Evolutionary conservation across 306 rosid genomes (phyloP).

Genomic region (Cucurbita pepo): DNA sequence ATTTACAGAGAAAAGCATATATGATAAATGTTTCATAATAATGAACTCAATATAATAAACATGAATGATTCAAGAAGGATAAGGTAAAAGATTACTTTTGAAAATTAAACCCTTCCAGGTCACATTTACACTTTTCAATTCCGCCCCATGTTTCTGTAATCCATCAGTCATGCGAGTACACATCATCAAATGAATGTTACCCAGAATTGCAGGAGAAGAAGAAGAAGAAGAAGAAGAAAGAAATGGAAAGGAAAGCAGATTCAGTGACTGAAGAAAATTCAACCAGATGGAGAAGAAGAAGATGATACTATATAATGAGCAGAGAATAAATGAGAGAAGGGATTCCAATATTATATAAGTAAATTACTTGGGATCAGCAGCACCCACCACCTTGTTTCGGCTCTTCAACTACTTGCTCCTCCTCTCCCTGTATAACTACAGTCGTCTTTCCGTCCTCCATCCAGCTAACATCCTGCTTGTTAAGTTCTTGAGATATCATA

Average conservation of each 20-base stretch:
- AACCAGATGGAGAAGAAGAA: constrained; percentile 14
- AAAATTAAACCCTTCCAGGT: constrained; percentile 13
- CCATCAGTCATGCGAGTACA: constrained; percentile 3
- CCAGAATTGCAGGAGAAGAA: constrained; percentile 1
- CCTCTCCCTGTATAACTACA: constrained; percentile 54
- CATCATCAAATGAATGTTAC: neutral
- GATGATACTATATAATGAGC: constrained; percentile 2
- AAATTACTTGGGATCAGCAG: constrained; percentile 44
- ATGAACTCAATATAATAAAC: neutral
- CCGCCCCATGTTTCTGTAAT: constrained; percentile 10
- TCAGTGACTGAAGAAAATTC: constrained; percentile 11
- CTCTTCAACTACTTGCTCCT: constrained; percentile 28
- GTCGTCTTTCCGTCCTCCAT: constrained; percentile 52
- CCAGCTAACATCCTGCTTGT: constrained; percentile 34
- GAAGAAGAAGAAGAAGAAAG: neutral
- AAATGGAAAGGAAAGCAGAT: constrained; percentile 5
- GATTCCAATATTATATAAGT: neutral
- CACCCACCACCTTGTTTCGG: constrained; percentile 55
- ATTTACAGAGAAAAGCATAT: neutral
- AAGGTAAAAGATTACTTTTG: constrained; percentile 9
- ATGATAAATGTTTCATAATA: neutral
- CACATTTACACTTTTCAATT: constrained; percentile 29
- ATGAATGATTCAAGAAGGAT: neutral
- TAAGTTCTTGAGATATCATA: constrained; percentile 79
- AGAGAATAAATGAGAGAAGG: constrained; percentile 11